Percentiles rank a stretch among this genome's conserved stretches.
Conservation (phyloP, 164 flowering plant species). For the Nymphaea colorata region DNA sequence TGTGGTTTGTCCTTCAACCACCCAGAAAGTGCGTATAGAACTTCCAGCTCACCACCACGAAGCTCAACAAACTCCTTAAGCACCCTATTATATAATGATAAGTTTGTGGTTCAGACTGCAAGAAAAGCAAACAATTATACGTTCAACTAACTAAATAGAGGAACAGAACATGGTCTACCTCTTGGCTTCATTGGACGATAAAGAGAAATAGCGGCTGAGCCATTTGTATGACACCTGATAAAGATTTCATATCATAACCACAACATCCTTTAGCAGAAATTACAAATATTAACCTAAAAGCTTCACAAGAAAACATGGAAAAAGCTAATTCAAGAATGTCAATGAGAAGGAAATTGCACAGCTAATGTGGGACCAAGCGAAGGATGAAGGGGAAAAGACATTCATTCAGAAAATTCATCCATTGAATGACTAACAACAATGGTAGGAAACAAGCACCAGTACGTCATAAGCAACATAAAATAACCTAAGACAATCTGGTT, state of each 20-base stretch:
- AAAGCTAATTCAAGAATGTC: neutral
- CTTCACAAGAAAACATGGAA: neutral
- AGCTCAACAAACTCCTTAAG: constrained; percentile 70
- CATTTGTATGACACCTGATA: constrained; percentile 89
- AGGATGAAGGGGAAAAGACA: no score
- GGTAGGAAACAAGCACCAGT: no score
- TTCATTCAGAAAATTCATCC: no score
- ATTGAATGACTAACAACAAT: no score
- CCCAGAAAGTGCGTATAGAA: constrained; percentile 57
- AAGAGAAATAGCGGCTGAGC: constrained; percentile 78
- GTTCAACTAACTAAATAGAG: neutral
- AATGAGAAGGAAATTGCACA: neutral
- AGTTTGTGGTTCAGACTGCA: neutral
- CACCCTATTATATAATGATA: constrained; percentile 35
- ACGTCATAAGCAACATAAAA: no score
- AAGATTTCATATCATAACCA: neutral
- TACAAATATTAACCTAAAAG: neutral
- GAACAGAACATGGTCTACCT: constrained; percentile 26
- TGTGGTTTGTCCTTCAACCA: constrained; percentile 54
- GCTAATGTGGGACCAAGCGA: neutral
- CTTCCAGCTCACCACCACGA: constrained; percentile 44
- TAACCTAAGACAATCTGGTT: no score
- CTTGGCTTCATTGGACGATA: constrained; percentile 79
- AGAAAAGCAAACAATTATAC: neutral
- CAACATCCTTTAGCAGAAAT: neutral